Base-by-base conservation (phyloP, 306 rosid genomes). In the Potentilla sterilis region DNA sequence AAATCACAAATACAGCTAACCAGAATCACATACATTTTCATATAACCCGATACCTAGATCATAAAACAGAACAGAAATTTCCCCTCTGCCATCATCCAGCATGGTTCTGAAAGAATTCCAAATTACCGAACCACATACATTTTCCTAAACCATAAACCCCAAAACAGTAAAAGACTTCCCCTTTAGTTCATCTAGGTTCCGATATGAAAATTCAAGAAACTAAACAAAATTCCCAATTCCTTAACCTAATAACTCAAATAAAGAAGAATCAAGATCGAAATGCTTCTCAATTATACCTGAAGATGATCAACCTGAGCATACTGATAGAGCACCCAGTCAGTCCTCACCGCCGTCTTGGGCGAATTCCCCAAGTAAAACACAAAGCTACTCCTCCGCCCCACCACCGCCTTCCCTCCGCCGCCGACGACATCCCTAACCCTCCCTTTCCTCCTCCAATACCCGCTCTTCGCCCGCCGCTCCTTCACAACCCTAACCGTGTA, bases 401-500 rank as follows among this genome's bases (percentile, higher is more conserved):
- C 66, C 43, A 77, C 78, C n/a, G 48, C 80, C 40, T 58, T 85
- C 38, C 84, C 88, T 38, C 77, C 83, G 0, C 48, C 6, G 34
- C 69, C 62, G 8, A 70, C n/a, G 54, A 86, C 84, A 4, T 81
- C 78, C 74, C 73, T 82, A 75, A 62, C 85, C 77, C 75, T 76
- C 21, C 96, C 96, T 21, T 57, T 73, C 70, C 85, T 80, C 58
- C 72, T 80, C 97, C 96, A 92, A 72, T 84, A 87, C 66, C 97
- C 97, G 28, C 67, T 81, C 83, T 48, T 87, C 43, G 83, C 84
- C 76, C 84, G 74, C 65, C 79, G 72, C 42, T 77, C 84, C 81
- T 76, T 78, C 71, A 61, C 42, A 73, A 72, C 80, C 73, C 81
- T 83, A 67, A 32, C 59, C 12, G 90, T 48, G 69, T 83, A 92